Evolutionary conservation across 345 rosid genomes (phyloP).

Genomic region (Populus euphratica): DNA sequence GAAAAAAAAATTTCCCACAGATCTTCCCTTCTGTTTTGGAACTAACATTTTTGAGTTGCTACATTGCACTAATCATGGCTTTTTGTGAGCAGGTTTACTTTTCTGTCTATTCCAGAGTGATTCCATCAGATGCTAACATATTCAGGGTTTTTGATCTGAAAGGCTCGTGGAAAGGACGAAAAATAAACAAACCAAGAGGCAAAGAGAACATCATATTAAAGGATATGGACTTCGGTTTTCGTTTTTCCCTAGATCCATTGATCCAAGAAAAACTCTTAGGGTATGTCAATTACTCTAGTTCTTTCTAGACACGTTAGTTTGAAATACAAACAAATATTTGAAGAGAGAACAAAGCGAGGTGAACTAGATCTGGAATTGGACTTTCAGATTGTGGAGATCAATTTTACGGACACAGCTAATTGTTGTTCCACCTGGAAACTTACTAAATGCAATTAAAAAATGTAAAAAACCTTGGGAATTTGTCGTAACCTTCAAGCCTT

Average conservation of each 20-base stretch:
- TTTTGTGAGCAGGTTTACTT: conserved; percentile 49
- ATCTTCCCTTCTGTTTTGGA: neutral
- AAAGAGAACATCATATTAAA: conserved; percentile 43
- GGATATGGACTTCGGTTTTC: conserved; percentile 49
- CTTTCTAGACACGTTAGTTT: neutral
- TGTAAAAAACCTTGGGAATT: too few relatives aligned
- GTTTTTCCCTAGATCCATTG: conserved; percentile 46
- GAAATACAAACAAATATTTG: neutral
- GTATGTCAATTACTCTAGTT: conserved; percentile 29
- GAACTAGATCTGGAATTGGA: neutral
- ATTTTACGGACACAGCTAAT: too few relatives aligned
- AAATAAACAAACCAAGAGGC: conserved; percentile 25
- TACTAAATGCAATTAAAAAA: too few relatives aligned
- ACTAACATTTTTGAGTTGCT: neutral
- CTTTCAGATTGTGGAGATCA: too few relatives aligned
- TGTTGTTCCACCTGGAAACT: too few relatives aligned
- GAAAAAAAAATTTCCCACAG: neutral
- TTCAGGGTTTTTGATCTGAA: conserved; percentile 50
- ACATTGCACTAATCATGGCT: neutral
- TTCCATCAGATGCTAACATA: conserved; percentile 34
- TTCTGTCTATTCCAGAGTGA: conserved; percentile 39
- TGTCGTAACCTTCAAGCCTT: too few relatives aligned
- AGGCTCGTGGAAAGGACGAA: conserved; percentile 55
- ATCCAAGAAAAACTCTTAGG: conserved; percentile 37
- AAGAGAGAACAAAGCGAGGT: neutral